Evolutionary conservation across 2,329 filamentous ascomycete genomes (phyloP).

Genomic region (Diaporthe citrichinensis): DNA sequence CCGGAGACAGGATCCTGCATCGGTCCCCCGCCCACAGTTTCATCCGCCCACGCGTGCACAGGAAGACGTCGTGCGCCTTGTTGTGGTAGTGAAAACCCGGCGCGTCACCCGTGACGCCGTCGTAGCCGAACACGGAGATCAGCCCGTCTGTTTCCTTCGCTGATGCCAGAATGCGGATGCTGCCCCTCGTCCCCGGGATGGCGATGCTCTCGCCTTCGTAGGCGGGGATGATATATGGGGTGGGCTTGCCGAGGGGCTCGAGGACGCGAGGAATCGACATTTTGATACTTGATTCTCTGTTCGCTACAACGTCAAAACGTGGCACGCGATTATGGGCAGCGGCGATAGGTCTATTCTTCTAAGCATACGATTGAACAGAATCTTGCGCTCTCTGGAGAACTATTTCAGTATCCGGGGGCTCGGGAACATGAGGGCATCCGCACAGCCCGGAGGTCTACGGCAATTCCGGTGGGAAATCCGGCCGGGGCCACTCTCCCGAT

Average conservation of each 20-base stretch:
- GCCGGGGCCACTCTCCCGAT: not conserved
- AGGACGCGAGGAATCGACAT: constrained; percentile 12
- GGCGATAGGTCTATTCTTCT: not conserved
- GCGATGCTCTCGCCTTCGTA: constrained; percentile 6
- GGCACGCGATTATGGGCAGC: too few species aligned
- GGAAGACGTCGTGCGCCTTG: constrained; percentile 2
- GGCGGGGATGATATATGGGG: not conserved
- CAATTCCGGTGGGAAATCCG: not conserved
- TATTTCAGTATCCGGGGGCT: not conserved
- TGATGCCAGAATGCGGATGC: not conserved
- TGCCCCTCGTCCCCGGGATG: not conserved
- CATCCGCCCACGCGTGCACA: not conserved
- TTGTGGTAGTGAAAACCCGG: not conserved
- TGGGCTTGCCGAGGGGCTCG: not conserved
- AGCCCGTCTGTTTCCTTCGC: constrained; percentile 6
- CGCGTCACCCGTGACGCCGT: not conserved
- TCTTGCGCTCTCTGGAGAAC: not conserved
- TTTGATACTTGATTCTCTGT: not conserved
- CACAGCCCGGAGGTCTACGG: not conserved
- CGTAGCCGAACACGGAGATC: not conserved
- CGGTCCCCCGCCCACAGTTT: not conserved
- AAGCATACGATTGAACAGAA: not conserved
- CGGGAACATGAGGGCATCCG: not conserved
- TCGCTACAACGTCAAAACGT: too few species aligned
- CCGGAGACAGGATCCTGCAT: not conserved